Base-by-base conservation (phyloP, 2,329 filamentous ascomycete species). In the Cladophialophora chaetospira region DNA sequence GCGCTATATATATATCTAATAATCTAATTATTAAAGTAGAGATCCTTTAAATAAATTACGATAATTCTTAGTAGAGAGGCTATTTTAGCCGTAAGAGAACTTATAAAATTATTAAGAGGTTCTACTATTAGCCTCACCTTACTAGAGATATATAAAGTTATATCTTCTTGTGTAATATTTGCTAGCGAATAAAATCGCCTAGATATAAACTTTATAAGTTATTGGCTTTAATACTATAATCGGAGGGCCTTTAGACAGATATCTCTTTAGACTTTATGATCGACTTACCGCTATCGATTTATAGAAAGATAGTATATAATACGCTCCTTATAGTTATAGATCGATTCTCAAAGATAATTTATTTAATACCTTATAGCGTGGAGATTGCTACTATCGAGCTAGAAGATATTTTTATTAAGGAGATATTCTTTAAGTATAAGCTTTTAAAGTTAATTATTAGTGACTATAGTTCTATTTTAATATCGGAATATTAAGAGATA, bases 111-210 rank as follows among this genome's bases (percentile, higher is more conserved):
- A 46, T 46, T 31, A 29, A 28, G 15, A 17, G 26, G 19, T 31
- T 17, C 10, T 46, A 46, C 26, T 46, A 46, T 1, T 46, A 31
- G 26, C 15, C 26, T 6, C 19, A 29, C 0, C 5, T 46, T 11
- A 19, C 11, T 21, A 19, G 2, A 11, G 21, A 1, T 46, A 46
- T 31, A 31, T 46, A 28, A 29, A 46, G 5, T 29, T 29, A 15
- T 46, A 46, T 46, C n/a, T n/a, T n/a, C n/a, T n/a, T n/a, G n/a
- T n/a, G n/a, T n/a, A 31, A 46, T 46, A 31, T 46, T 4, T 46
- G 19, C 15, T 31, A 46, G 31, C n/a, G 21, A 31, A 46, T 46
- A 46, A 46, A 46, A 15, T 2, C 31, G 19, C 10, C 19, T 15
- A 36, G 33, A 17, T 36, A 36, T 36, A 36, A 36, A 17, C n/a